A percentile compares a stretch with the other conserved stretches of the same genome.
Conservation (phyloP, 306 rosid genomes). For the Nissolia schottii region DNA sequence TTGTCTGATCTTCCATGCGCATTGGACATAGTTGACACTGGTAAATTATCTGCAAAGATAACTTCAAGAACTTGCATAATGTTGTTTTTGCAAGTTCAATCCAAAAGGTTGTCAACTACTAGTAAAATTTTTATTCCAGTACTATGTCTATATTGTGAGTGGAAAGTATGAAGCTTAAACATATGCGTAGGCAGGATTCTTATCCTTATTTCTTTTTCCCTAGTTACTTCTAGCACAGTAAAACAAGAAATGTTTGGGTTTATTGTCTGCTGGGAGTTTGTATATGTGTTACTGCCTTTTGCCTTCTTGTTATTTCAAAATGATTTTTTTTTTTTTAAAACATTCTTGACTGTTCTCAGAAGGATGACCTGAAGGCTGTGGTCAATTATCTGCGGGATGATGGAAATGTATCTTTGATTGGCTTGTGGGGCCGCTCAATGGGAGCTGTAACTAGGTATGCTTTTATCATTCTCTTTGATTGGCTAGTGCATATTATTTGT, state of each 20-base stretch:
- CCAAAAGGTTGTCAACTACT: neutral
- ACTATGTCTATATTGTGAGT: neutral
- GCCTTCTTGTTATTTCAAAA: slow-evolving; percentile 12
- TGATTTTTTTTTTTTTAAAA: slow-evolving; percentile 25
- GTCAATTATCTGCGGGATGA: slow-evolving; percentile 86
- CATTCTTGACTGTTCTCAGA: slow-evolving; percentile 50
- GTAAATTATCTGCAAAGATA: neutral
- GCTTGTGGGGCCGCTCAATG: slow-evolving; percentile 99
- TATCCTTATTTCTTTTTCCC: neutral
- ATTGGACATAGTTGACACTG: neutral
- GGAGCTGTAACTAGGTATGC: slow-evolving; percentile 98
- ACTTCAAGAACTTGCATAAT: slow-evolving; percentile 8
- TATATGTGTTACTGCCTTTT: neutral
- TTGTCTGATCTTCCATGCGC: neutral
- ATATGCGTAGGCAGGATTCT: neutral
- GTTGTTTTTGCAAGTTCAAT: neutral
- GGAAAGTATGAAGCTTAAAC: neutral
- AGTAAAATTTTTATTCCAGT: neutral
- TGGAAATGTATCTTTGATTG: slow-evolving; percentile 97
- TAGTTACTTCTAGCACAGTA: neutral
- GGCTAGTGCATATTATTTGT: slow-evolving; percentile 1
- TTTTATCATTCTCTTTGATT: slow-evolving; percentile 24
- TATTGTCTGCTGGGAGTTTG: slow-evolving; percentile 2
- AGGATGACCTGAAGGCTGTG: slow-evolving; percentile 79
- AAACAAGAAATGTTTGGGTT: neutral